phyloP scores from a whole-genome alignment of 345 rosid species.

The Triadica sebifera region DNA sequence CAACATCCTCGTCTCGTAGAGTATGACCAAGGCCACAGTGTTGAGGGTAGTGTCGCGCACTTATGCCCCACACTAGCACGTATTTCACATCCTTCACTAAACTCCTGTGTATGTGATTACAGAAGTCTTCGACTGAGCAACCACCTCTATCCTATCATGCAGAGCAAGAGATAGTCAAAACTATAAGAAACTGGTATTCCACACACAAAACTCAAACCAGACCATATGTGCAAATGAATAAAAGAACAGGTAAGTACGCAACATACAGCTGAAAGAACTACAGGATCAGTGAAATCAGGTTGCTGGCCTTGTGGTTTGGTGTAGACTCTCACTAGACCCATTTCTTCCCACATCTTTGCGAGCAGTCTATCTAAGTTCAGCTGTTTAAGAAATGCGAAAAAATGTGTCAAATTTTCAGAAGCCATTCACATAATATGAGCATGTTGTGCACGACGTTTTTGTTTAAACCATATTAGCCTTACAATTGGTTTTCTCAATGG shows the following conservation, averaged over 20 bases:
- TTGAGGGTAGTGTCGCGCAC: conserved; percentile 93
- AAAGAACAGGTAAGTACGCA: conserved; percentile 3
- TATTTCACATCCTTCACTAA: conserved; percentile 94
- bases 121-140: conserved; percentile 92
- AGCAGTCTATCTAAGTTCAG: conserved; percentile 95
- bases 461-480: too few relatives aligned
- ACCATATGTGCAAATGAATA: neutral
- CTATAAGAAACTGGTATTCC: neutral
- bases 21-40: conserved; percentile 86
- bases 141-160: conserved; percentile 86
- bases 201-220: conserved; percentile 10
- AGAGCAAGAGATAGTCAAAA: conserved; percentile 4
- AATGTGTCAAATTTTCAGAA: conserved; percentile 15
- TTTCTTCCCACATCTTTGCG: conserved; percentile 93
- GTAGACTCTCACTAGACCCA: conserved; percentile 95
- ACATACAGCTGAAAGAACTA: conserved; percentile 86
- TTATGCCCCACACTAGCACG: conserved; percentile 93
- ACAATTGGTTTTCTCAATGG: too few relatives aligned
- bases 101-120: conserved; percentile 94
- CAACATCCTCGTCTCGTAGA: conserved; percentile 93
- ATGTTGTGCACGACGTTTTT: neutral
- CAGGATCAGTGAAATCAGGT: conserved; percentile 91
- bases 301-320: conserved; percentile 99
- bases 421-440: neutral
- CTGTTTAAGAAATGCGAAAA: conserved; percentile 44